Conservation (phyloP, 768 basidiomycete genomes). For the Agaricus bisporus region DNA sequence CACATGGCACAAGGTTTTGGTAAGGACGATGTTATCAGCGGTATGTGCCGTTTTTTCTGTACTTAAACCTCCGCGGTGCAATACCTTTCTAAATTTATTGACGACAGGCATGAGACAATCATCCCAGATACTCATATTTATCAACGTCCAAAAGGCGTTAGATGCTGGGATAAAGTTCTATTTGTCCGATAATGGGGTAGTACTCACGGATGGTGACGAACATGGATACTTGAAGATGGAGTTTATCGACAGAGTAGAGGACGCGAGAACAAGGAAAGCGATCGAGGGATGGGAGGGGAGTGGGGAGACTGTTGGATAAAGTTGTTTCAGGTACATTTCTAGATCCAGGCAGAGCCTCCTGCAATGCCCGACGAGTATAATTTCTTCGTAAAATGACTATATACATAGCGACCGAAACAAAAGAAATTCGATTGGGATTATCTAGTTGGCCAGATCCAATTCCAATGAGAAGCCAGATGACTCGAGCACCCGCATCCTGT, state of each 20-base stretch:
- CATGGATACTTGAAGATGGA: conserved; percentile 52
- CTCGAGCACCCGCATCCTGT: too few species aligned
- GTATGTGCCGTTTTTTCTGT: conserved; percentile 48
- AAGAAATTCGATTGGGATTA: too few species aligned
- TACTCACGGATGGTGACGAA: conserved; percentile 59
- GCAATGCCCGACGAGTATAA: too few species aligned
- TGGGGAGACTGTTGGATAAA: conserved; percentile 8
- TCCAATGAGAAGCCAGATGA: too few species aligned
- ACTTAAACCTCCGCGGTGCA: background rate
- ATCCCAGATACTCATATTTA: conserved; percentile 76
- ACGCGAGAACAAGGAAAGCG: conserved; percentile 26
- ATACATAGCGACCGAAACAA: too few species aligned
- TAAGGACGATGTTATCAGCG: conserved; percentile 66
- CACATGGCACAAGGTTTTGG: conserved; percentile 82
- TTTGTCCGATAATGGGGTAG: conserved; percentile 80
- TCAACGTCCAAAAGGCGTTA: conserved; percentile 68
- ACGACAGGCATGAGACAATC: conserved; percentile 71
- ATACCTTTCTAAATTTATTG: background rate
- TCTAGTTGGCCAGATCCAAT: too few species aligned
- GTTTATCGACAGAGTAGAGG: conserved; percentile 69
- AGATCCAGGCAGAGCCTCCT: too few species aligned
- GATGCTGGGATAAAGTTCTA: conserved; percentile 67
- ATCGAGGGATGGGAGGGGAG: conserved; percentile 28
- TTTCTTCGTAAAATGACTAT: too few species aligned
- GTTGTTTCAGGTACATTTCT: background rate